Percentiles rank a stretch among this genome's conserved stretches.
These are phyloP conservation scores for Nakaseomyces delphensis DNA, from an alignment of 1,139 yeast species.

Conservation along the genomic window DNA sequence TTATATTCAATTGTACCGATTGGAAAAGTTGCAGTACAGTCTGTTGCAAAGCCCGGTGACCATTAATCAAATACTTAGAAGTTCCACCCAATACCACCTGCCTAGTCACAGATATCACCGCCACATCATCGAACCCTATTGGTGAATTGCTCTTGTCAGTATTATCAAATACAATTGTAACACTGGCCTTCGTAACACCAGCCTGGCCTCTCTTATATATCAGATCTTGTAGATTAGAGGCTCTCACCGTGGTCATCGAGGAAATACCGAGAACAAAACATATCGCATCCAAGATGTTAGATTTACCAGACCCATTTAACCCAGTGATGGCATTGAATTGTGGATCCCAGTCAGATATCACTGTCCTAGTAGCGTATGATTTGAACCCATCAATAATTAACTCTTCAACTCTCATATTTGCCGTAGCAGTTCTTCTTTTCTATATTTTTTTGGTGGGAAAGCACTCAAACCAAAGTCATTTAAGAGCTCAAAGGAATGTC, in stretches of 20 bases:
- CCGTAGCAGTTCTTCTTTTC: background rate
- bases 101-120: constrained; percentile 84
- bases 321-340: constrained; percentile 98
- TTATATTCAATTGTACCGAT: constrained; percentile 89
- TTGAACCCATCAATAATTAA: constrained; percentile 95
- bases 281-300: constrained; percentile 90
- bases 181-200: constrained; percentile 94
- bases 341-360: constrained; percentile 89
- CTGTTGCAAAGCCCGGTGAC: constrained; percentile 93
- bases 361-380: constrained; percentile 95
- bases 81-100: constrained; percentile 88
- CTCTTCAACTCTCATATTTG: constrained; percentile 76
- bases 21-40: constrained; percentile 86
- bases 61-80: constrained; percentile 86
- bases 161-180: constrained; percentile 90
- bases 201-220: constrained; percentile 97
- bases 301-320: constrained; percentile 93
- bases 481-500: too few relatives aligned
- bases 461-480: too few relatives aligned
- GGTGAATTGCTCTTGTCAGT: constrained; percentile 69
- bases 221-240: constrained; percentile 84
- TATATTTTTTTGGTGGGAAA: too few relatives aligned
- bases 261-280: constrained; percentile 98
- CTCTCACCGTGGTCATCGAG: constrained; percentile 88
- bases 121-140: constrained; percentile 72